Percentiles rank a stretch among this genome's conserved stretches.
Evolutionary conservation across 176 grass and related monocot genomes (phyloP).

Genomic region (Paspalum vaginatum): DNA sequence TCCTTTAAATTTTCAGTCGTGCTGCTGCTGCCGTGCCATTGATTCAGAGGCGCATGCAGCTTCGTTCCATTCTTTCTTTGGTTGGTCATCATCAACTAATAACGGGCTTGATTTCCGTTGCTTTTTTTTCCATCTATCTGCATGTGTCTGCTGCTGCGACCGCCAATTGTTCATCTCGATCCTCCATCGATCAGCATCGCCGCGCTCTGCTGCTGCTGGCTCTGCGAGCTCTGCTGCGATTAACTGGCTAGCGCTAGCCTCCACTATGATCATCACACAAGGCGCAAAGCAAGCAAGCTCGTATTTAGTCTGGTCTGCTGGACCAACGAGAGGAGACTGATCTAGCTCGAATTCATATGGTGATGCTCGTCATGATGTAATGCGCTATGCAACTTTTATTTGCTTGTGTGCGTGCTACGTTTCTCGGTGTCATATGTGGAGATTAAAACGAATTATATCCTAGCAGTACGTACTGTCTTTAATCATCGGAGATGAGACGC

Average conservation of each 20-base stretch:
- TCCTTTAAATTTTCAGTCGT: not conserved
- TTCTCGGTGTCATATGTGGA: too few relatives aligned
- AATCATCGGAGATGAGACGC: too few relatives aligned
- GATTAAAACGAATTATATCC: too few relatives aligned
- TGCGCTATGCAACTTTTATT: too few relatives aligned
- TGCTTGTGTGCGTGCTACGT: too few relatives aligned
- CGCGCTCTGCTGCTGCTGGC: constrained; percentile 58
- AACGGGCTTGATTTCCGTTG: not conserved
- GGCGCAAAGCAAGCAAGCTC: not conserved
- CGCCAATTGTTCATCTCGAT: not conserved
- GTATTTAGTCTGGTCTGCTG: not conserved
- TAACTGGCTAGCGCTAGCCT: not conserved
- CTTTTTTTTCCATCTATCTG: not conserved
- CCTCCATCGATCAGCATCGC: constrained; percentile 36
- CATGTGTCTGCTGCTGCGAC: not conserved
- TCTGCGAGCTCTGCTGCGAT: constrained; percentile 57
- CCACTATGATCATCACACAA: not conserved
- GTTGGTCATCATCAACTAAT: not conserved
- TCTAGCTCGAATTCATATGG: too few relatives aligned
- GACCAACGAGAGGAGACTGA: too few relatives aligned
- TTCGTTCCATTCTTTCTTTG: not conserved
- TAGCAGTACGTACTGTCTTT: too few relatives aligned
- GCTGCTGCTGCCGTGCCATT: not conserved
- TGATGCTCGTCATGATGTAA: too few relatives aligned
- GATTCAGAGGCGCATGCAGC: too few relatives aligned